These are phyloP conservation scores for Puccinia coronata DNA, from an alignment of 1,284 basidiomycete species.

Conservation along the genomic window DNA sequence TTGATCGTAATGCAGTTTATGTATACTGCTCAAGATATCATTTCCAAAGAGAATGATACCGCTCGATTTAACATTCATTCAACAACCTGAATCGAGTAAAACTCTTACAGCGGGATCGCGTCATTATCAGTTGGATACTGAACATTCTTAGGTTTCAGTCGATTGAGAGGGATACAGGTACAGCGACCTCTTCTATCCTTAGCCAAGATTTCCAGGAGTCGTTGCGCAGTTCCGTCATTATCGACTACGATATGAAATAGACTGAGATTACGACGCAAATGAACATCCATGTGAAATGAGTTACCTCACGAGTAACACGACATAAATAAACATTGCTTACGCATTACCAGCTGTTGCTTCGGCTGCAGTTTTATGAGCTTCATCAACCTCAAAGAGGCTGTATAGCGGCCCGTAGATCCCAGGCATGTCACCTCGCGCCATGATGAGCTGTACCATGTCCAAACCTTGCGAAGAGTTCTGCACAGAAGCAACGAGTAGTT, in stretches of 20 bases:
- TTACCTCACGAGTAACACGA: not conserved
- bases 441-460: constrained; percentile 78
- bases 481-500: not conserved
- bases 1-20: constrained; percentile 77
- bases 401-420: constrained; percentile 91
- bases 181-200: constrained; percentile 88
- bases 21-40: constrained; percentile 54
- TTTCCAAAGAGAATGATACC: not conserved
- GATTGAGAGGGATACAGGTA: constrained; percentile 97
- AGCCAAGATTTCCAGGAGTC: constrained; percentile 86
- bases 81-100: constrained; percentile 36
- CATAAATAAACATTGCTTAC: not conserved
- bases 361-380: constrained; percentile 89
- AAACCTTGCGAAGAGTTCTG: constrained; percentile 84
- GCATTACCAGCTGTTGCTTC: constrained; percentile 87
- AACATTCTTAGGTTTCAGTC: constrained; percentile 74
- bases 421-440: constrained; percentile 70
- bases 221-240: constrained; percentile 84
- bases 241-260: constrained; percentile 98
- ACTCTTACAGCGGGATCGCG: constrained; percentile 69
- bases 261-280: constrained; percentile 60
- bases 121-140: constrained; percentile 74
- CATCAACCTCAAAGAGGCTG: constrained; percentile 85
- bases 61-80: not conserved
- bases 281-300: not conserved